Conservation (phyloP, 257 asterid species). For the Forsythia viridissima region DNA sequence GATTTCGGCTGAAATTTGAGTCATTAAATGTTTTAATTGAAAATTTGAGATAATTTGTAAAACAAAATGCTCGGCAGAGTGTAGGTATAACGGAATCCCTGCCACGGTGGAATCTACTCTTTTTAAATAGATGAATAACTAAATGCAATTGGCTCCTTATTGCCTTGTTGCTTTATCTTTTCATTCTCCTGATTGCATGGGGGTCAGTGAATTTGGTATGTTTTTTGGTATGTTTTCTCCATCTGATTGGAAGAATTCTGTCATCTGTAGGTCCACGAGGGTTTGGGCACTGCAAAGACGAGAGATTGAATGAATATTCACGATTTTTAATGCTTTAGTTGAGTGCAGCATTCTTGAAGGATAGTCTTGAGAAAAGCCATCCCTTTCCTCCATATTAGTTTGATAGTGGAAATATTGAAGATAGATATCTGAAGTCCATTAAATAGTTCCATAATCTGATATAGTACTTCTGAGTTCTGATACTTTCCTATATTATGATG, state of each 20-base stretch:
- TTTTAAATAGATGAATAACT: background rate
- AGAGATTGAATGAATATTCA: background rate
- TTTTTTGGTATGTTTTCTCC: background rate
- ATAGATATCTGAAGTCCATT: background rate
- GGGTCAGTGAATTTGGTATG: background rate
- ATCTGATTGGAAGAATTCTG: background rate
- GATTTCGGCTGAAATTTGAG: slow-evolving; percentile 16
- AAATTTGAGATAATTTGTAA: background rate
- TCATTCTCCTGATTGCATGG: background rate
- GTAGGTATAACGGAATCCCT: background rate
- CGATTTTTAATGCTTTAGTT: background rate
- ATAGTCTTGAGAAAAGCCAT: background rate
- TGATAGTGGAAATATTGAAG: background rate
- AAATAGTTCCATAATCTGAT: background rate
- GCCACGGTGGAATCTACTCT: background rate
- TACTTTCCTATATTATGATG: background rate
- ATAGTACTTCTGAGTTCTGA: background rate
- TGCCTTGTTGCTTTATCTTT: background rate
- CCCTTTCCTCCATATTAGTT: background rate
- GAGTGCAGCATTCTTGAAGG: background rate
- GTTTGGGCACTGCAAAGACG: background rate
- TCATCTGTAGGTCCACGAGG: background rate
- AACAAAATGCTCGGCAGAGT: background rate
- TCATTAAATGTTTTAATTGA: background rate
- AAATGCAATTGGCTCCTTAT: background rate